Percentiles rank a stretch among this genome's conserved stretches.
phyloP scores from a whole-genome alignment of 2,329 filamentous ascomycete genomes.

The Pyrenochaeta sp. region DNA sequence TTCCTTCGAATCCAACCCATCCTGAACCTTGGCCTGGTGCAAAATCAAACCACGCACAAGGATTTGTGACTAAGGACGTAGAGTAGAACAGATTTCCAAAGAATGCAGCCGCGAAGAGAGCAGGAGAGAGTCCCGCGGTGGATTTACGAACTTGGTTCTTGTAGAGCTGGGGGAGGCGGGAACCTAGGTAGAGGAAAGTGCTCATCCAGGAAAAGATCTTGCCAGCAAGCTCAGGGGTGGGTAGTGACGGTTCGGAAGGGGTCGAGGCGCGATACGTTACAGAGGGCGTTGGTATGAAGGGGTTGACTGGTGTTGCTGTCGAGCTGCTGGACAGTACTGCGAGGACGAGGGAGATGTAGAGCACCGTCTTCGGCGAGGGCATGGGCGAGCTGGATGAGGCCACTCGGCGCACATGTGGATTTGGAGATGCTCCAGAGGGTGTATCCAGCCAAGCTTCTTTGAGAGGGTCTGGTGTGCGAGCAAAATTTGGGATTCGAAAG shows the following conservation, averaged over 20 bases:
- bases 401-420: slow-evolving; percentile 42
- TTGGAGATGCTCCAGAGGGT: slow-evolving; percentile 28
- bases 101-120: slow-evolving; percentile 72
- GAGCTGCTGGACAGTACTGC: slow-evolving; percentile 53
- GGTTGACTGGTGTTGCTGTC: slow-evolving; percentile 36
- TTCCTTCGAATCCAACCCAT: slow-evolving; percentile 67
- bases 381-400: slow-evolving; percentile 53
- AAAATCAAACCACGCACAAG: slow-evolving; percentile 68
- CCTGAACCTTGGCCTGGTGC: slow-evolving; percentile 63
- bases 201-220: slow-evolving; percentile 55
- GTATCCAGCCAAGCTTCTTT: slow-evolving; percentile 38
- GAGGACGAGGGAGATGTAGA: slow-evolving; percentile 57
- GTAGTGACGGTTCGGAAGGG: slow-evolving; percentile 18
- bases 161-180: slow-evolving; percentile 66
- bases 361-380: slow-evolving; percentile 55
- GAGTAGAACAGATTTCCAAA: slow-evolving; percentile 75
- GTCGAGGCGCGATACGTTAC: slow-evolving; percentile 20
- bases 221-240: slow-evolving; percentile 47
- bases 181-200: slow-evolving; percentile 52
- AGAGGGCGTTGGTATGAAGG: slow-evolving; percentile 31
- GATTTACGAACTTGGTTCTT: slow-evolving; percentile 71
- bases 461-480: slow-evolving; percentile 36
- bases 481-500: slow-evolving; percentile 50
- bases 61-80: slow-evolving; percentile 68
- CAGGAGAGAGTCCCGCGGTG: slow-evolving; percentile 69